Evolutionary conservation across 176 grass and related monocot genomes (phyloP), one percentile per base, ranked within the genome.

Genomic region (Calamus simplicifolius): DNA sequence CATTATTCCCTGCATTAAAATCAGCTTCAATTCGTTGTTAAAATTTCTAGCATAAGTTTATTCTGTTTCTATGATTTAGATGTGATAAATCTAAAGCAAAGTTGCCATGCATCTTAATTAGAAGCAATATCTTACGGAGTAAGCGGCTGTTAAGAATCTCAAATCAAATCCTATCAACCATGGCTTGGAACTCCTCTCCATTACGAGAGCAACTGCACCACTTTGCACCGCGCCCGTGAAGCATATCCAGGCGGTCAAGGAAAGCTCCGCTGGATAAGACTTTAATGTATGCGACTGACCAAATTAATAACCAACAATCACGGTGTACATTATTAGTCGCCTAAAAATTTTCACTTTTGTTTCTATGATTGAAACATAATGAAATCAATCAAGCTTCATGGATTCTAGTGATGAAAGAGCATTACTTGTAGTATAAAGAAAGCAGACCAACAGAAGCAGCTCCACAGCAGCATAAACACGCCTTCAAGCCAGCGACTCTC

Each of bases 371-470:
- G 31, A 35, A 35, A 35, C 31, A 35, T 35, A 10, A 35, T 7
- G 35, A 12, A 6, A 43, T 43, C 3, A 43, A 2, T 43, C 7
- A 2, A 43, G 35, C 35, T 43, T 43, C 10, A 2, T 23, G 21
- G 21, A 43, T 43, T 43, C 7, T 43, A 10, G 35, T 43, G 8
- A 43, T 43, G 35, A 43, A 43, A 43, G 35, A 13, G 10, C 35
- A 43, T 69, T 77, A 86, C 89, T 71, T 95, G 90, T 48, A 95
- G 63, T 18, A 95, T 61, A 76, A 95, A 89, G 77, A 95, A 95
- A 35, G 67, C 73, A 13, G 90, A 89, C 90, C 90, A 95, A 59
- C 82, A 84, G 70, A 95, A 89, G 77, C 79, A 86, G 62, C 90
- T 89, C 61, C 81, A 70, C 29, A 95, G 6, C 13, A 95, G 72